Percentiles rank a stretch among this genome's conserved stretches.
phyloP scores from a whole-genome alignment of 1,139 yeast species.

The Wickerhamomyces sp. region DNA sequence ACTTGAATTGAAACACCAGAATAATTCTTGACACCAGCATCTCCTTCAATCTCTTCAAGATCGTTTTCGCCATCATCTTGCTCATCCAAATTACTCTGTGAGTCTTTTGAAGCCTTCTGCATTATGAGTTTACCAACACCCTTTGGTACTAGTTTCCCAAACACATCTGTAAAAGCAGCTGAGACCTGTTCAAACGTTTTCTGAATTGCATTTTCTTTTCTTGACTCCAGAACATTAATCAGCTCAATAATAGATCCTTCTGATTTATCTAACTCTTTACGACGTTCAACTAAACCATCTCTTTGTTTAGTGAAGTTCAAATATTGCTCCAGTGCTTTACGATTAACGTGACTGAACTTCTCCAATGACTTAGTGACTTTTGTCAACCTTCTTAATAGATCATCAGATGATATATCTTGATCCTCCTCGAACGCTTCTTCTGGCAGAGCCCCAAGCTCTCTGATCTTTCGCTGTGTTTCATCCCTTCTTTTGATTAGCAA shows the following conservation, averaged over 20 bases:
- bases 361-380: slow-evolving; percentile 53
- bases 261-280: slow-evolving; percentile 66
- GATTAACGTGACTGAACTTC: slow-evolving; percentile 74
- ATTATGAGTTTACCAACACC: slow-evolving; percentile 76
- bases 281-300: slow-evolving; percentile 58
- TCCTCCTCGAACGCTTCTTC: slow-evolving; percentile 70
- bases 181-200: slow-evolving; percentile 78
- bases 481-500: slow-evolving; percentile 59
- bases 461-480: slow-evolving; percentile 66
- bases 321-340: slow-evolving; percentile 86
- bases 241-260: slow-evolving; percentile 68
- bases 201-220: slow-evolving; percentile 80
- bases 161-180: slow-evolving; percentile 64
- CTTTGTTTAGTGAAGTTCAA: slow-evolving; percentile 69
- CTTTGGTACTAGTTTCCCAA: slow-evolving; percentile 75
- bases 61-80: slow-evolving; percentile 22
- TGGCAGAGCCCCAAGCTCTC: slow-evolving; percentile 83
- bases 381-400: slow-evolving; percentile 52
- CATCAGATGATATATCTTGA: slow-evolving; percentile 41
- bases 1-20: slow-evolving; percentile 84
- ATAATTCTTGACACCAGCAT: slow-evolving; percentile 49
- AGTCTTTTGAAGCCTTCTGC: slow-evolving; percentile 33
- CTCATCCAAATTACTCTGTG: slow-evolving; percentile 10
- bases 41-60: slow-evolving; percentile 22
- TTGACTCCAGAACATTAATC: slow-evolving; percentile 65